These are phyloP conservation scores for Russula virescens DNA, from an alignment of 768 basidiomycete genomes.

Conservation along the genomic window DNA sequence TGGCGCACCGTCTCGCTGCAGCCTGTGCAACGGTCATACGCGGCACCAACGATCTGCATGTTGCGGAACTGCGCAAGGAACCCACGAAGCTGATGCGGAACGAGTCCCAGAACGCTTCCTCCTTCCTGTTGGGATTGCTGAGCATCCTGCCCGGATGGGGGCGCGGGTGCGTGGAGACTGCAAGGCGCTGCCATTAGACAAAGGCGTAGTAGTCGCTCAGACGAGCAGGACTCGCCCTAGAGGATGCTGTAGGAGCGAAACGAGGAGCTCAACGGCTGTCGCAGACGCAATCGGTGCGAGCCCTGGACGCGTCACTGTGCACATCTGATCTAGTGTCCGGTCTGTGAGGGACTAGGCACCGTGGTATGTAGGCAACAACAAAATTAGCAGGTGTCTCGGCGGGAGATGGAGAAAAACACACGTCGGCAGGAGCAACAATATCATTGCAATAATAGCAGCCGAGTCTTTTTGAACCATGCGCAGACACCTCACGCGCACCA, in stretches of 20 bases:
- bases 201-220: not conserved
- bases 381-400: not conserved
- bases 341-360: constrained; percentile 60
- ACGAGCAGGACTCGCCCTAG: constrained; percentile 48
- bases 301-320: constrained; percentile 94
- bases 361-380: not conserved
- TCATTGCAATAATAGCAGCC: constrained; percentile 99
- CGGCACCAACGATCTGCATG: constrained; percentile 77
- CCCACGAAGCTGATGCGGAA: constrained; percentile 93
- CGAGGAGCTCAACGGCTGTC: constrained; percentile 87
- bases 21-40: constrained; percentile 84
- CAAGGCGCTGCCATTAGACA: not conserved
- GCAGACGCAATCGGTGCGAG: constrained; percentile 90
- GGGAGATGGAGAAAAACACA: constrained; percentile 34
- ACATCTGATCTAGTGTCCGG: constrained; percentile 97
- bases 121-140: constrained; percentile 22
- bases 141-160: constrained; percentile 40
- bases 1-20: constrained; percentile 70
- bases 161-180: constrained; percentile 65
- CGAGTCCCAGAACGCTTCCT: constrained; percentile 67
- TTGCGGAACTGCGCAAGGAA: constrained; percentile 84
- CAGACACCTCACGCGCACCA: constrained; percentile 49
- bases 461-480: constrained; percentile 38
- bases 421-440: constrained; percentile 92
- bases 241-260: constrained; percentile 85